These are phyloP conservation scores for Mallotus nudiflorus DNA, from an alignment of 345 rosid genomes.

Conservation along the genomic window DNA sequence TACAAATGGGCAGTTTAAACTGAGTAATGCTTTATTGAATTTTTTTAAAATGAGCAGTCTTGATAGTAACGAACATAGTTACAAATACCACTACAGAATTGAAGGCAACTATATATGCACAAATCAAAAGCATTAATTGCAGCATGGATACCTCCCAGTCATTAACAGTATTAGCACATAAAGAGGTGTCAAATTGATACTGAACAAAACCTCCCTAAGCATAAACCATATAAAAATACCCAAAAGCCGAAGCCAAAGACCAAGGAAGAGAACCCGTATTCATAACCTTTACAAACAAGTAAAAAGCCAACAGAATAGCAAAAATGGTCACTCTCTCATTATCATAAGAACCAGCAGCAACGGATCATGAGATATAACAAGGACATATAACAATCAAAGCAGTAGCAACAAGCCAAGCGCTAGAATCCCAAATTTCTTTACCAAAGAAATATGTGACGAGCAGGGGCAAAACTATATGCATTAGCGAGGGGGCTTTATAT, in stretches of 20 bases:
- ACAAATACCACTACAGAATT: neutral
- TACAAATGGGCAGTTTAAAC: constrained; percentile 8
- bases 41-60: no score
- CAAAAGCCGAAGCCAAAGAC: constrained; percentile 90
- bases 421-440: constrained; percentile 94
- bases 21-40: neutral
- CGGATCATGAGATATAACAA: constrained; percentile 95
- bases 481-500: no score
- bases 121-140: no score
- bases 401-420: constrained; percentile 95
- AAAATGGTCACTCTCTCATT: constrained; percentile 95
- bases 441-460: constrained; percentile 98
- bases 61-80: no score
- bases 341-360: constrained; percentile 94
- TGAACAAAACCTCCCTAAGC: constrained; percentile 99
- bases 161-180: constrained; percentile 89
- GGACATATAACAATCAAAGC: constrained; percentile 88
- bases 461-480: no score
- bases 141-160: constrained; percentile 66
- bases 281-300: constrained; percentile 85
- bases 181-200: constrained; percentile 89
- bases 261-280: constrained; percentile 91
- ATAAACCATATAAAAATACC: constrained; percentile 96
- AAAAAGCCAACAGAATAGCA: constrained; percentile 83
- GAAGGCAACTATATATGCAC: no score